Base-by-base conservation (phyloP, 306 rosid species). In the Medicago arabica region DNA sequence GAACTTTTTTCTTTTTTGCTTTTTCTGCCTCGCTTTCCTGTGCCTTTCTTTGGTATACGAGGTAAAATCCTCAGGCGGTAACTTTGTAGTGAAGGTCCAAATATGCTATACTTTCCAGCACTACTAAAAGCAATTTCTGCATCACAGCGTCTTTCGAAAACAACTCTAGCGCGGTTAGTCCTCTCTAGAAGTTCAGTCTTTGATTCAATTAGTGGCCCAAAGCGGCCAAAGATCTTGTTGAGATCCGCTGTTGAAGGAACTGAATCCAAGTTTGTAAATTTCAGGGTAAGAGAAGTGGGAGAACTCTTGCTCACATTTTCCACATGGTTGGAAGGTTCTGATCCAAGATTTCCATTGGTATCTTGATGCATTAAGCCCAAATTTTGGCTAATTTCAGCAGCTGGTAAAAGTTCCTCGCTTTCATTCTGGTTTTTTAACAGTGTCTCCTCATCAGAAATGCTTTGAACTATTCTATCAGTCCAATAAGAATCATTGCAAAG, bases 71-170 rank as follows among this genome's bases (percentile, higher is more conserved):
- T 91, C 87, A 94, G 97, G 55, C 90, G 84, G 83, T 94, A 94
- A 69, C 97, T 86, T 64, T 83, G 83, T 44, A 87, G 91, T 46
- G 97, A 81, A 72, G 96, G 92, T 67, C 98, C 97, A 51, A 94
- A 94, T 21, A 80, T 85, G 81, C 88, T 85, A 77, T 87, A 90
- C 78, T 92, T 92, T 74, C 98, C 96, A 10, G 96, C 87, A 74
- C 93, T 91, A 55, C 96, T 90, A 82, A 91, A 94, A 71, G 96
- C 98, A 36, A 80, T 72, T 85, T 90, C 91, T 18, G 97, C 96
- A 78, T 89, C 96, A 6, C 75, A 15, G 25, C 78, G 83, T 76
- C 76, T 83, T 76, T 43, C 75, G 72, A 93, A 93, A 79, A 93
- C 91, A 76, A 91, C 94, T 78, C 80, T 87, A 59, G 89, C 98